Conservation (phyloP, 179 eudicot species). For the Beta lomatogona region DNA sequence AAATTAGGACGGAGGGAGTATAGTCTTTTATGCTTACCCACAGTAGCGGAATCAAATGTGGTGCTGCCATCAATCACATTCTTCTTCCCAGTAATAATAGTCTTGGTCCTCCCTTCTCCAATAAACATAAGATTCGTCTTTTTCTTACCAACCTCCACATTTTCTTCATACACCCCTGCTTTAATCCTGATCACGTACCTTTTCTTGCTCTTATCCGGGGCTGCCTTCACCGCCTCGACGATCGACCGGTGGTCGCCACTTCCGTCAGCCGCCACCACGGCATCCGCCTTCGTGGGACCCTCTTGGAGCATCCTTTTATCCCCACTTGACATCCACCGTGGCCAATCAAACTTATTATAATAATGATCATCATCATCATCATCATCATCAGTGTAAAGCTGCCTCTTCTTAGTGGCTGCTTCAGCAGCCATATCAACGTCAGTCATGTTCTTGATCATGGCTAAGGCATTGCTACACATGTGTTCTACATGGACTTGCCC, state of each 20-base stretch:
- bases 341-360: slow-evolving; percentile 13
- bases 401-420: slow-evolving; percentile 26
- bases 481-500: slow-evolving; percentile 54
- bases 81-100: slow-evolving; percentile 35
- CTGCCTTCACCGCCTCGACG: slow-evolving; percentile 37
- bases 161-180: slow-evolving; percentile 37
- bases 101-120: slow-evolving; percentile 39
- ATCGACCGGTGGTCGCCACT: slow-evolving; percentile 29
- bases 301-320: slow-evolving; percentile 31
- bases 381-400: slow-evolving; percentile 19
- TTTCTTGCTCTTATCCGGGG: slow-evolving; percentile 32
- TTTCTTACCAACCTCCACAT: slow-evolving; percentile 35
- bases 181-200: slow-evolving; percentile 38
- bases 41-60: slow-evolving; percentile 39
- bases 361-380: background rate
- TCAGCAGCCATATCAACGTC: slow-evolving; percentile 43
- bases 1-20: no score
- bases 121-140: slow-evolving; percentile 38
- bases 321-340: slow-evolving; percentile 37
- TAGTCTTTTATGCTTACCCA: slow-evolving; percentile 26
- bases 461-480: slow-evolving; percentile 74
- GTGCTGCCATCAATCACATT: slow-evolving; percentile 42
- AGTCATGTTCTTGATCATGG: slow-evolving; percentile 72
- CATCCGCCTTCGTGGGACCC: slow-evolving; percentile 21
- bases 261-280: slow-evolving; percentile 40